Evolutionary conservation across 257 asterid species (phyloP).

Genomic region (Rhazya stricta): DNA sequence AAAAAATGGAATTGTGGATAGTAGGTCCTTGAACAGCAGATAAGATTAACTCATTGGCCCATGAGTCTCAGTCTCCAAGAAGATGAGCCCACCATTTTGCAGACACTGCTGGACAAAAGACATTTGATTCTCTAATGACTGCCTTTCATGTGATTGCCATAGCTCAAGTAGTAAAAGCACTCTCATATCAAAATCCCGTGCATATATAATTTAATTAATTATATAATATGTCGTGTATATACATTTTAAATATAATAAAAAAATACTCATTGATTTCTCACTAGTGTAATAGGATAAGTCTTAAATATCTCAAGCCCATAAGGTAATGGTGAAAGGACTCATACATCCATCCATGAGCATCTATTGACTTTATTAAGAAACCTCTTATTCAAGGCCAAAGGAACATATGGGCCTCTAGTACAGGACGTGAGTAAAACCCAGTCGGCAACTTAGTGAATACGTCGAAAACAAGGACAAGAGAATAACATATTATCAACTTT

Average conservation of each 20-base stretch:
- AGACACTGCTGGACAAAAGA: background rate
- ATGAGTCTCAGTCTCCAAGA: background rate
- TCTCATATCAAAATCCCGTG: too few relatives aligned
- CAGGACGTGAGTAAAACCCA: background rate
- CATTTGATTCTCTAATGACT: background rate
- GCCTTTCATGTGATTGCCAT: too few relatives aligned
- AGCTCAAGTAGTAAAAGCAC: too few relatives aligned
- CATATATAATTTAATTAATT: too few relatives aligned
- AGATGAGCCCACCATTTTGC: background rate
- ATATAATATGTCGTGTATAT: too few relatives aligned
- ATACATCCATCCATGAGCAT: too few relatives aligned
- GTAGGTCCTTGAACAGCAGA: background rate
- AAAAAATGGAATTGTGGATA: background rate
- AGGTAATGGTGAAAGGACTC: too few relatives aligned
- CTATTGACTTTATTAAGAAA: too few relatives aligned
- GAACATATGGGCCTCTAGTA: background rate
- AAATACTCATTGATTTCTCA: too few relatives aligned
- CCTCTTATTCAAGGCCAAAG: background rate
- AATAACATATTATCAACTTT: background rate
- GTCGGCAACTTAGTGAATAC: background rate
- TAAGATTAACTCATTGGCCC: conserved; percentile 5
- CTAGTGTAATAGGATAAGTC: too few relatives aligned
- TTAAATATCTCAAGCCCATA: too few relatives aligned
- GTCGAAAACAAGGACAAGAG: background rate
- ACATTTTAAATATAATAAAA: too few relatives aligned